phyloP scores from a whole-genome alignment of 345 rosid genomes.

The Lepidium didymum region DNA sequence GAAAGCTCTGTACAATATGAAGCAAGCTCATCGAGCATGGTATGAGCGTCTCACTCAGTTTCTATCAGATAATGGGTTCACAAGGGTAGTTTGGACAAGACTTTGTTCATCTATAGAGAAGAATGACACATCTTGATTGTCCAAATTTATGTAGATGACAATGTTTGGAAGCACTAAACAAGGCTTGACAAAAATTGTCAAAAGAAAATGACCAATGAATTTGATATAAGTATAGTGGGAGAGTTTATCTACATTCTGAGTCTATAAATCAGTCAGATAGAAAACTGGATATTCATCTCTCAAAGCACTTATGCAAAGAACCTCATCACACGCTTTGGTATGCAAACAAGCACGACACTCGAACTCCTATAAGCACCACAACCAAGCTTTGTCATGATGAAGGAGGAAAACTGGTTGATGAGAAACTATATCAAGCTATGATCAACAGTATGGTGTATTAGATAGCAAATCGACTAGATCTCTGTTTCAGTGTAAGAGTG shows the following conservation, averaged over 20 bases:
- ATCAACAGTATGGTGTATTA: neutral
- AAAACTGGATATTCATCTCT: neutral
- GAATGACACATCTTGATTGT: no score
- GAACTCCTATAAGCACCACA: neutral
- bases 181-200: no score
- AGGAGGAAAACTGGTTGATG: neutral
- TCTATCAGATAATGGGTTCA: no score
- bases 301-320: neutral
- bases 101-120: no score
- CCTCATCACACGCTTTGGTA: neutral
- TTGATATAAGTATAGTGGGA: neutral
- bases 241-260: neutral
- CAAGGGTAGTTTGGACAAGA: no score
- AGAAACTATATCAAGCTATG: fast-evolving
- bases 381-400: neutral
- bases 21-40: neutral
- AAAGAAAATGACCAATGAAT: neutral
- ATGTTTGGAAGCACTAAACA: no score
- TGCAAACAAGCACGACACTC: neutral
- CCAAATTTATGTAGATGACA: no score
- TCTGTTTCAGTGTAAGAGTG: neutral
- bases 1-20: neutral
- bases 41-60: neutral
- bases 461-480: neutral
- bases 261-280: neutral